These are phyloP conservation scores for Lactifluus subvellereus DNA, from an alignment of 768 basidiomycete species.

Conservation along the genomic window DNA sequence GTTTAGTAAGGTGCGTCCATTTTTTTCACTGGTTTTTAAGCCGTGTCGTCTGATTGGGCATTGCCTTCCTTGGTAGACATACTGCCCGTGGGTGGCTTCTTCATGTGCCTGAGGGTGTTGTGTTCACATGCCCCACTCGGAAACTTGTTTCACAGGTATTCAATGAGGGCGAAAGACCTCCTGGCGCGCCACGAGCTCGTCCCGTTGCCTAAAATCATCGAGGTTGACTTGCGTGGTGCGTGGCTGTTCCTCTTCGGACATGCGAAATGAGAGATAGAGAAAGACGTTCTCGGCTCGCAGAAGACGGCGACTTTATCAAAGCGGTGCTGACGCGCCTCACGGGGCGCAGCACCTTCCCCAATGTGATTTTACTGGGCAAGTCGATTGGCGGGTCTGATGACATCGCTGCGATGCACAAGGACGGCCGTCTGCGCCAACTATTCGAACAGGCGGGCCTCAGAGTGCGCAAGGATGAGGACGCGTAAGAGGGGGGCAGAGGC, in stretches of 20 bases:
- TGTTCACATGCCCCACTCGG: neutral
- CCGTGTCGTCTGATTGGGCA: neutral
- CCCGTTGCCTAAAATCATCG: slow-evolving; percentile 63
- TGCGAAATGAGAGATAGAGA: neutral
- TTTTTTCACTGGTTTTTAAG: neutral
- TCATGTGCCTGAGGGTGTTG: neutral
- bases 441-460: slow-evolving; percentile 44
- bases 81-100: slow-evolving; percentile 57
- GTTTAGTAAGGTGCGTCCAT: slow-evolving; percentile 65
- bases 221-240: slow-evolving; percentile 68
- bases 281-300: slow-evolving; percentile 31
- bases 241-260: slow-evolving; percentile 2
- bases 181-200: slow-evolving; percentile 52
- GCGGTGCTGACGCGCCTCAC: slow-evolving; percentile 61
- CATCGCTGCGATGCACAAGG: slow-evolving; percentile 46
- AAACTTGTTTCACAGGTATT: slow-evolving; percentile 41
- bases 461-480: neutral
- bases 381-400: slow-evolving; percentile 65
- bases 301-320: slow-evolving; percentile 60
- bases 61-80: slow-evolving; percentile 40
- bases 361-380: slow-evolving; percentile 57
- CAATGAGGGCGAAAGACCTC: slow-evolving; percentile 54
- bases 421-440: slow-evolving; percentile 38
- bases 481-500: neutral
- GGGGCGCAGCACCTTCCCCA: slow-evolving; percentile 65